Base-by-base conservation (phyloP, 139 green algal genomes). In the Chlorella sp. region DNA sequence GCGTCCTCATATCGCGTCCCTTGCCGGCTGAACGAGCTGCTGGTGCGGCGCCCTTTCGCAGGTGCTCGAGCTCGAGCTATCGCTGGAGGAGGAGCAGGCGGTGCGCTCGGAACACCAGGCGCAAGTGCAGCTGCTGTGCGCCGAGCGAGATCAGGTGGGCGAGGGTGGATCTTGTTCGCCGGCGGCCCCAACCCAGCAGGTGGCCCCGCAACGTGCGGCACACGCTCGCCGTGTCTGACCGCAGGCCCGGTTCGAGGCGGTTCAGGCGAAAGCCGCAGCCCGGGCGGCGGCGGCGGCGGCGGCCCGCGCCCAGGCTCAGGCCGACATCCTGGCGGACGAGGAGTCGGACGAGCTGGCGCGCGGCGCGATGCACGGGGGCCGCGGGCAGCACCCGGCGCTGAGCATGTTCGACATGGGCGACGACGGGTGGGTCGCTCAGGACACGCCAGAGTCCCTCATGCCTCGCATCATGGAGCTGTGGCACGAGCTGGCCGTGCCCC, bases 401-500 rank as follows among this genome's bases (percentile, higher is more conserved):
- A 61, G 69, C 64, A 73, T 80, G 31, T 80, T 76, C 74, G 71
- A 75, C 42, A 51, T 49, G 1, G 67, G 49, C 2, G 70, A 80
- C 1, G 80, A 87, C 27, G 76, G 74, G 29, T 87, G 81, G 81
- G 71, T 30, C 84, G 85, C 68, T 17, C 31, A 72, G 60, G 6
- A 59, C 26, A 60, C 66, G 1, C n/a, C 35, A 1, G 79, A 89
- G 74, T 75, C 67, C 1, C 49, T 91, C 59, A 55, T 87, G 70
- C 73, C 76, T 0, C 71, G 72, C 55, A 89, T 92, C 50, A 80
- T 89, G 31, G 67, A 77, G 22, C 67, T 92, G 74, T 92, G 87
- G 87, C 73, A 88, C 62, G 80, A 85, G 74, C 78, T 92, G 69
- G 51, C 84, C 22, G 78, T 89, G 26, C 83, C 87, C 62, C 71